Evolutionary conservation across 2,329 filamentous ascomycete species (phyloP), one percentile per base, ranked within the genome.

Genomic region (Xylaria sp.): DNA sequence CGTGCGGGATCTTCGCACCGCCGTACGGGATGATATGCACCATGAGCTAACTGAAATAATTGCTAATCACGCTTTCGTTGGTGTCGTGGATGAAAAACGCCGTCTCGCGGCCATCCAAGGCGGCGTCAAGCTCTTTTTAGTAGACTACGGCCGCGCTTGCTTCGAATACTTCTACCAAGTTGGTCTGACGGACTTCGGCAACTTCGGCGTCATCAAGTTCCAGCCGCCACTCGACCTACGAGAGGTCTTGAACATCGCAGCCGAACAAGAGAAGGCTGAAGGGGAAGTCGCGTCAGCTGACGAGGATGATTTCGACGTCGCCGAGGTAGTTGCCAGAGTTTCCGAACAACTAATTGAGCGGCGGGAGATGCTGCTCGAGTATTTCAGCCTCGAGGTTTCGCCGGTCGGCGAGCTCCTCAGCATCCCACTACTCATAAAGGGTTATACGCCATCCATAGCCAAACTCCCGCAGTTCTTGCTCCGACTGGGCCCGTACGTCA

Each of bases 101-200:
- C 90, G 95, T 10, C 86, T 99, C 11, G 93, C 89, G n/a, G 93
- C 95, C 15, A 90, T 99, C 37, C 95, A 99, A 77, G 89, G 91
- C 35, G 95, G 94, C 13, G 90, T 98, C 8, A 96, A 93, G 73
- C 84, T 99, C 7, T 97, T 91, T 75, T 85, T 99, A 21, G 83
- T 99, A 54, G 95, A 99, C 76, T 99, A 99, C 72, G 95, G 93
- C 10, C 88, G 94, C 73, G 80, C 91, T 1, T 91, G 87, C 74
- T 90, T 88, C 64, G 94, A 98, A 70, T 96, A 94, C 75, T 96
- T 98, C 75, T 99, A 99, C 78, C 95, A 99, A 77, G 79, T 98
- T 19, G 94, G 93, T 0, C 84, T 99, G 35, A 96, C 93, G 0
- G 93, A 99, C 72, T 99, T 99, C 77, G 92, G 90, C 1, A 99